phyloP scores from a whole-genome alignment of 2,329 filamentous ascomycete genomes.

The Trematosphaeria pertusa region DNA sequence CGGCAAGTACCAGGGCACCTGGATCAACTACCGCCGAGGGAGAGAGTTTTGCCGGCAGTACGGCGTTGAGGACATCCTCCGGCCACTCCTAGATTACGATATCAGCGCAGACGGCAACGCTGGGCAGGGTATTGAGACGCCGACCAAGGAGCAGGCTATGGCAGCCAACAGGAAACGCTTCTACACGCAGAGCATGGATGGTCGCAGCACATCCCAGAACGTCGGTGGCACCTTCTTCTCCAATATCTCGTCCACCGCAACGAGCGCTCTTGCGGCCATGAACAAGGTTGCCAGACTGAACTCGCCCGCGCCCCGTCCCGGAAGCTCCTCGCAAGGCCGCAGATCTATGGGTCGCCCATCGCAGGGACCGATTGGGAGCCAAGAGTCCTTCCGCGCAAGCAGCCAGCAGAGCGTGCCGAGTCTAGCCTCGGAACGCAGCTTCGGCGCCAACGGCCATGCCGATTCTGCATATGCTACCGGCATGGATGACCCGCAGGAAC shows the following conservation, averaged over 20 bases:
- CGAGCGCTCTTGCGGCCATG: constrained; percentile 91
- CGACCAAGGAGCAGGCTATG: constrained; percentile 99
- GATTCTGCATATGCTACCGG: constrained; percentile 74
- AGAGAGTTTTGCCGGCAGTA: constrained; percentile 87
- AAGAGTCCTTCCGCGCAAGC: constrained; percentile 71
- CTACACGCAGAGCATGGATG: constrained; percentile 79
- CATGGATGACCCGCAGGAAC: constrained; percentile 67
- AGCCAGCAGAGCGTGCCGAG: constrained; percentile 81
- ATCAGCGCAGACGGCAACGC: constrained; percentile 76
- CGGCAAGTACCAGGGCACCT: constrained; percentile 98
- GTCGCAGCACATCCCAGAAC: constrained; percentile 66
- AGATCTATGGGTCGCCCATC: constrained; percentile 74
- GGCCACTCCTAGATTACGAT: constrained; percentile 79
- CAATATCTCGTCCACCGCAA: constrained; percentile 92
- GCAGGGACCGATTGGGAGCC: constrained; percentile 68
- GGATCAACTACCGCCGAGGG: constrained; percentile 93
- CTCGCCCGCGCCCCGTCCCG: constrained; percentile 74
- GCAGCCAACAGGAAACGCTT: constrained; percentile 87
- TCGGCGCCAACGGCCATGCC: constrained; percentile 60
- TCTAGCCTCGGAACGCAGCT: constrained; percentile 76
- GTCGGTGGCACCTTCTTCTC: constrained; percentile 92
- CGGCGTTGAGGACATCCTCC: constrained; percentile 76
- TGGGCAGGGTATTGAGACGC: constrained; percentile 84
- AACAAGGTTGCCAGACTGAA: constrained; percentile 91
- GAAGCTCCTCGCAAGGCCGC: constrained; percentile 69